phyloP scores from a whole-genome alignment of 1,284 basidiomycete species.

The Trametes sp. region DNA sequence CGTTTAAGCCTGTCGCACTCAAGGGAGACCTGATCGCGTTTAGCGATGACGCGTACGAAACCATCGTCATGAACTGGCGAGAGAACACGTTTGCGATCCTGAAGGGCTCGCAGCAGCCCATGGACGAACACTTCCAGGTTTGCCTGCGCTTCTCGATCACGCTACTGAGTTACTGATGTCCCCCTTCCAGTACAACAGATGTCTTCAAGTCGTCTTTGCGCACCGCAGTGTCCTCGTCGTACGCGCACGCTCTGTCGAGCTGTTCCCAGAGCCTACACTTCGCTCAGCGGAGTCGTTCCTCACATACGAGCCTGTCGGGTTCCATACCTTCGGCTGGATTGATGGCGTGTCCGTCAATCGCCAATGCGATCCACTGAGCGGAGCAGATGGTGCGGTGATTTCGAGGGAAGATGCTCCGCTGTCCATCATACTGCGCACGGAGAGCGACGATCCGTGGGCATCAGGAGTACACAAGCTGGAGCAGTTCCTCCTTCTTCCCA shows the following conservation, averaged over 20 bases:
- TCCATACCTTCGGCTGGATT: constrained; percentile 68
- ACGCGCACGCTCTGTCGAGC: constrained; percentile 61
- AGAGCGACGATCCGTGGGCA: constrained; percentile 67
- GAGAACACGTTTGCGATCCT: constrained; percentile 54
- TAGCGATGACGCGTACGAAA: constrained; percentile 57
- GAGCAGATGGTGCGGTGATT: background rate
- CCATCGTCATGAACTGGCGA: constrained; percentile 61
- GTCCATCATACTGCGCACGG: constrained; percentile 61
- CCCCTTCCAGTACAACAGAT: constrained; percentile 48
- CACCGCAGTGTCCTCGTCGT: constrained; percentile 59
- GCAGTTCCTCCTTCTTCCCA: constrained; percentile 52
- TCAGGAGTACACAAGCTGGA: constrained; percentile 55
- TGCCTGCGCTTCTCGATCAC: constrained; percentile 6
- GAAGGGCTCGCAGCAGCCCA: constrained; percentile 44
- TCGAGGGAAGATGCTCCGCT: constrained; percentile 37
- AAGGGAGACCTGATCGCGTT: constrained; percentile 58
- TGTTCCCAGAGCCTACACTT: constrained; percentile 56
- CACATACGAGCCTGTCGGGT: constrained; percentile 48
- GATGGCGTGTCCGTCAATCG: constrained; percentile 53
- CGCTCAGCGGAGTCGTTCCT: constrained; percentile 21
- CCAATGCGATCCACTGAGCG: constrained; percentile 13
- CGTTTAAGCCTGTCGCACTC: constrained; percentile 54
- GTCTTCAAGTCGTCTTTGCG: constrained; percentile 59
- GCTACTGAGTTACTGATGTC: background rate
- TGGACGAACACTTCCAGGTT: constrained; percentile 48